Evolutionary conservation across 108 stramenopile genomes (phyloP).

Genomic region (Fistulifera solaris): DNA sequence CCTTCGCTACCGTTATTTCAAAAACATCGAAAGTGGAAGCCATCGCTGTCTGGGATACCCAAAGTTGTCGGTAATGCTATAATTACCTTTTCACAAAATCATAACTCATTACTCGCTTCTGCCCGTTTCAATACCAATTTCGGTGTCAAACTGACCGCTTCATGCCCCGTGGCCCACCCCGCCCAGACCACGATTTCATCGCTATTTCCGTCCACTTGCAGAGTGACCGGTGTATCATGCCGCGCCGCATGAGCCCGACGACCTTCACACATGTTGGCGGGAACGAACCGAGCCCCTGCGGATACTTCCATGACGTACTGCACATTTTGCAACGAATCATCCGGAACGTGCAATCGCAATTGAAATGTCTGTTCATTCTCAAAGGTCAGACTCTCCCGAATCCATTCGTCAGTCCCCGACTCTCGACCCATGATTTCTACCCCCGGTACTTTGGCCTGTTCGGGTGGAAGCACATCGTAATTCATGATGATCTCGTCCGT

Average conservation of each 20-base stretch:
- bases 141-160: slow-evolving; percentile 32
- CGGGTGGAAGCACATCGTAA: slow-evolving; percentile 13
- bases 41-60: too few relatives aligned
- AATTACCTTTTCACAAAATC: too few relatives aligned
- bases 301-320: slow-evolving; percentile 34
- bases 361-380: not conserved
- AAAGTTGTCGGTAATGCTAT: too few relatives aligned
- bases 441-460: slow-evolving; percentile 10
- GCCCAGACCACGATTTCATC: slow-evolving; percentile 11
- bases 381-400: slow-evolving; percentile 1
- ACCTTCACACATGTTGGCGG: slow-evolving; percentile 30
- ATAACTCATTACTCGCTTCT: not conserved
- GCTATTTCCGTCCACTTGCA: slow-evolving; percentile 11
- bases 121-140: slow-evolving; percentile 21
- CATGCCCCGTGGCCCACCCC: slow-evolving; percentile 32
- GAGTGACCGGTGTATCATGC: slow-evolving; percentile 12
- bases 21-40: too few relatives aligned
- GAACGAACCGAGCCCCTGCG: slow-evolving; percentile 20
- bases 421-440: too few relatives aligned
- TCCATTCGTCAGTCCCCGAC: not conserved
- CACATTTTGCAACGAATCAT: slow-evolving; percentile 7
- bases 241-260: slow-evolving; percentile 17
- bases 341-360: slow-evolving; percentile 24
- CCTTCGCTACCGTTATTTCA: too few relatives aligned
- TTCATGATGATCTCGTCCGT: slow-evolving; percentile 33